Evolutionary conservation across 1,284 basidiomycete species (phyloP), one percentile per base, ranked within the genome.

Genomic region (Ustilago vetiveriae): DNA sequence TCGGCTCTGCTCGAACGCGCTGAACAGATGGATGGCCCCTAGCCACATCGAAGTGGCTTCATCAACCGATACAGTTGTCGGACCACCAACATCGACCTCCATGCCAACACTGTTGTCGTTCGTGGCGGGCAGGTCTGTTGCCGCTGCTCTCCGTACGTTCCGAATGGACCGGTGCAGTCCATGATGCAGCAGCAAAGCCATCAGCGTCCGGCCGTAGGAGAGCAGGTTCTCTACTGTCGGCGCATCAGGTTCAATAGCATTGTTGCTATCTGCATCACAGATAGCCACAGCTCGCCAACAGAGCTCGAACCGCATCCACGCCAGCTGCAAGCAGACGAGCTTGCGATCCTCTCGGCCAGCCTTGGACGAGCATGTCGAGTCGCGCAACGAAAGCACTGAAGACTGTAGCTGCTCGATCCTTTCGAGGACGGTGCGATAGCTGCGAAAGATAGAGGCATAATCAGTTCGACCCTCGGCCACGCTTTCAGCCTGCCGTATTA

Each of bases 41-140:
- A 94, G 85, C 94, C 93, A 96, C 10, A 90, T 76, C 68, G 91
- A 89, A 0, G 88, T 86, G 0, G 86, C 83, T 22, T 83, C 83
- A 80, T 86, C 84, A 3, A 65, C 13, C 5, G 38, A 14, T 14
- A 37, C 45, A 4, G 24, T 16, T 6, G 44, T 24, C 17, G 26
- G 36, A 83, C 82, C 19, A 87, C 16, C 27, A 29, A 46, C 37
- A 16, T 44, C 26, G 14, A 39, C 38, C 5, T 49, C 45, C 30
- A 43, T 39, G 11, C 30, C 48, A 5, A 33, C 5, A 13, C 6
- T 35, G 16, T 23, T 32, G 6, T 16, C 36, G 16, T n/a, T 19
- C 13, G 21, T 23, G 11, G 23, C 6, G 3, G 23, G 8, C 8
- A 9, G 7, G 13, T 8, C 29, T 11, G 22, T 19, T 11, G 23